Evolutionary conservation across 2,329 filamentous ascomycete genomes (phyloP), one percentile per base, ranked within the genome.

Genomic region (Chaetomium sp.): DNA sequence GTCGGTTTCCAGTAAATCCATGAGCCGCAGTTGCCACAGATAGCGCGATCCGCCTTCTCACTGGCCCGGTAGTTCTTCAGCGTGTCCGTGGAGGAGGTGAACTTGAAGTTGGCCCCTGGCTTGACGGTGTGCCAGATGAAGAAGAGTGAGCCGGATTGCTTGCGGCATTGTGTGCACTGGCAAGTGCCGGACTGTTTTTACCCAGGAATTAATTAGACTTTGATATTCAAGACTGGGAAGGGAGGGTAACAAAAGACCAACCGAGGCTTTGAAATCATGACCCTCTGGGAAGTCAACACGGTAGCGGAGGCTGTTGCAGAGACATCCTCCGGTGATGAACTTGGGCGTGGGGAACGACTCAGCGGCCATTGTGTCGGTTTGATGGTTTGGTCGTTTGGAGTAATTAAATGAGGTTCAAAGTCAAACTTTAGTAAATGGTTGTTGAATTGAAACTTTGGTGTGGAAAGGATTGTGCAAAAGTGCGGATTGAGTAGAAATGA

Each of bases 141-240:
- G 61, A 79, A 66, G 52, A 81, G 71, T 4, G 72, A 65, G 51
- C 78, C 78, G 6, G 76, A 76, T 57, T 75, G 72, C 55, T 77
- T 77, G 63, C 79, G 77, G 66, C 78, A 81, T 64, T 80, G 78
- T 6, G 75, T 76, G 68, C 79, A 82, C 61, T 81, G 78, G 64
- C 79, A 82, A 6, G 74, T 78, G 46, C 67, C 65, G 57, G 70
- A 70, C 75, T 77, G 58, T 11, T 8, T 6, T 38, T n/a, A 34
- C n/a, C 6, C 19, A 27, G 19, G 19, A 27, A 27, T 27, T 27
- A 27, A 27, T 27, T 27, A 27, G 19, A 27, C 4, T 8, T 3
- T 11, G 7, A 34, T 44, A 36, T 35, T 41, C 1, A 35, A 36
- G 41, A 4, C 7, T 14, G 44, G 27, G 41, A 14, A 11, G 12